Base-by-base conservation (phyloP, 345 rosid genomes). In the Aurinia saxatilis region DNA sequence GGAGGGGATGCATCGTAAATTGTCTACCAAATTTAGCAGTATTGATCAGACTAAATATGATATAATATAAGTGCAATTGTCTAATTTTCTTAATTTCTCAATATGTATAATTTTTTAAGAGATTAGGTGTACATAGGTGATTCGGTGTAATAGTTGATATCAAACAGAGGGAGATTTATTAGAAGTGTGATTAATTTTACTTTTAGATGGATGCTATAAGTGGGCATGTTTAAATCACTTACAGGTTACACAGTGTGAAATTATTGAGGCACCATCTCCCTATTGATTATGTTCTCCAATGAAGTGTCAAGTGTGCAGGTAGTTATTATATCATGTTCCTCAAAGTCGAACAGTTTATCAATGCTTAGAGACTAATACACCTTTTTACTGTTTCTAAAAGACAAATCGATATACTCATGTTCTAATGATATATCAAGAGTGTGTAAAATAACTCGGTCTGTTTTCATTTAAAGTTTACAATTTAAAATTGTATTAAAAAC, bases 261-360 rank as follows among this genome's bases (percentile, higher is more conserved):
- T 54, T 25, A 61, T 60, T 30, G 41, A 57, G 21, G 6, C 31
- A 35, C 21, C 27, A 48, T 36, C 12, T 13, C 44, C 18, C 36
- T 23, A 31, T 40, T 49, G 51, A 63, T 48, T 49, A 70, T 70
- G 70, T 71, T 63, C 59, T 71, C 75, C 64, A 71, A 25, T 21
- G 17, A 63, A 57, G 58, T 13, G 27, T 56, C 27, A 52, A 68
- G 67, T 68, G 66, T 60, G 66, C 60, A 61, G 34, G 67, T 18
- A 36, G 57, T 39, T 70, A 70, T 70, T 68, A 70, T 70, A 63
- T 31, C 68, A 44, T 70, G 74, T 63, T 63, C 52, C 69, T 70
- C 38, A 15, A 0, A 14, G 38, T 55, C 21, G 7, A 70, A 12
- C 74, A 69, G 34, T 30, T 60, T 25, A 21, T 2, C 30, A 27